Evolutionary conservation across 345 rosid genomes (phyloP).

Genomic region (Gossypium arboreum): DNA sequence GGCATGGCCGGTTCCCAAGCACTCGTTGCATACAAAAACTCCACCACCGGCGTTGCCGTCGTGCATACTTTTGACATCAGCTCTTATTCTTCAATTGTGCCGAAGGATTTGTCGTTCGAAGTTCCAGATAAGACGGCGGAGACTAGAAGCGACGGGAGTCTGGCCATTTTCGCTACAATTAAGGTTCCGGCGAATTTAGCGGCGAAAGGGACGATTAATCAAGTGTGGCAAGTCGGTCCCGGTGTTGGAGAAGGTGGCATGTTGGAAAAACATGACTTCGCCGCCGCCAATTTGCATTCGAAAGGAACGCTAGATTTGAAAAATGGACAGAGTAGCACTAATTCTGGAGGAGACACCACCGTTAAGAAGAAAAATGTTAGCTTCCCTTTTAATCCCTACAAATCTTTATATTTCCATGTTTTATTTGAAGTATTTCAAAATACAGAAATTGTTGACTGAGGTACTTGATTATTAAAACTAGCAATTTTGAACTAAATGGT

Average conservation of each 20-base stretch:
- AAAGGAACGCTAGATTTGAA: constrained; percentile 36
- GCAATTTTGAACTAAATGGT: background rate
- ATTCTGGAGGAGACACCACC: constrained; percentile 29
- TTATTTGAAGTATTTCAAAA: background rate
- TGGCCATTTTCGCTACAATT: constrained; percentile 54
- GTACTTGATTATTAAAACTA: background rate
- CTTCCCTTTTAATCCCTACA: background rate
- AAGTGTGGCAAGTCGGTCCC: constrained; percentile 88
- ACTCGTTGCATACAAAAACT: constrained; percentile 43
- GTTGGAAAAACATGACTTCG: constrained; percentile 32
- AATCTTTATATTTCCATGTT: background rate
- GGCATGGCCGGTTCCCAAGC: constrained; percentile 77
- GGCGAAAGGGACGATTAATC: constrained; percentile 48
- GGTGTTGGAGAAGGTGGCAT: constrained; percentile 16
- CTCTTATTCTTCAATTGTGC: constrained; percentile 25
- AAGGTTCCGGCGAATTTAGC: constrained; percentile 56
- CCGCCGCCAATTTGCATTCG: constrained; percentile 28
- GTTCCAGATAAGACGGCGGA: constrained; percentile 69
- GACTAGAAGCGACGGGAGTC: constrained; percentile 30
- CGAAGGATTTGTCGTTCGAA: constrained; percentile 45
- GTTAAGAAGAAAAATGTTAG: constrained; percentile 59
- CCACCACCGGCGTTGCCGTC: constrained; percentile 26
- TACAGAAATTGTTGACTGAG: background rate
- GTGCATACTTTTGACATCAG: constrained; percentile 42
- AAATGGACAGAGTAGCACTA: constrained; percentile 14